phyloP scores from a whole-genome alignment of 257 asterid genomes.

The Gentiana macrophylla region DNA sequence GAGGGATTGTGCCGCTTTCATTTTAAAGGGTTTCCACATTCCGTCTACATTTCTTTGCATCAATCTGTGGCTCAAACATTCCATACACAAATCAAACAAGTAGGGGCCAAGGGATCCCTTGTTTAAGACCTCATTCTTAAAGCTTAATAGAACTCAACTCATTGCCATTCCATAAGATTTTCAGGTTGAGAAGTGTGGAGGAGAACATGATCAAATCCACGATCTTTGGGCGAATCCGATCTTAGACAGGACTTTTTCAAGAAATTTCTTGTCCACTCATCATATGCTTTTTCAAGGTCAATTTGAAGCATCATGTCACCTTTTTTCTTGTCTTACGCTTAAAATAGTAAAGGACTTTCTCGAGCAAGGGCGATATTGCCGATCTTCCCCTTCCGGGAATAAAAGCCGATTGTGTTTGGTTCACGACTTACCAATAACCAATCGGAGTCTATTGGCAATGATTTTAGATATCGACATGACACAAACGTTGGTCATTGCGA shows the following conservation, averaged over 20 bases:
- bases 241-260: neutral
- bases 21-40: no score
- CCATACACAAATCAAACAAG: neutral
- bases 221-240: neutral
- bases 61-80: neutral
- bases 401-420: neutral
- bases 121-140: neutral
- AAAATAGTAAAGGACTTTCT: neutral
- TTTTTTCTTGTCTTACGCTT: neutral
- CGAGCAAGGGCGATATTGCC: neutral
- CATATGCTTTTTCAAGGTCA: conserved; percentile 2
- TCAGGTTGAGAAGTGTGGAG: neutral
- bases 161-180: neutral
- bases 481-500: neutral
- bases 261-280: neutral
- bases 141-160: neutral
- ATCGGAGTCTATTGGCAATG: neutral
- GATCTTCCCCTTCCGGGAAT: neutral
- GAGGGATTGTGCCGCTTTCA: no score
- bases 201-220: neutral
- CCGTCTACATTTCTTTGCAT: no score
- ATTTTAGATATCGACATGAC: neutral
- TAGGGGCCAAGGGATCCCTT: neutral
- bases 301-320: neutral
- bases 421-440: neutral